Percentiles rank a stretch among this genome's conserved stretches.
Evolutionary conservation across 495 filamentous ascomycete genomes (phyloP).

Genomic region (Penicillium lagena): DNA sequence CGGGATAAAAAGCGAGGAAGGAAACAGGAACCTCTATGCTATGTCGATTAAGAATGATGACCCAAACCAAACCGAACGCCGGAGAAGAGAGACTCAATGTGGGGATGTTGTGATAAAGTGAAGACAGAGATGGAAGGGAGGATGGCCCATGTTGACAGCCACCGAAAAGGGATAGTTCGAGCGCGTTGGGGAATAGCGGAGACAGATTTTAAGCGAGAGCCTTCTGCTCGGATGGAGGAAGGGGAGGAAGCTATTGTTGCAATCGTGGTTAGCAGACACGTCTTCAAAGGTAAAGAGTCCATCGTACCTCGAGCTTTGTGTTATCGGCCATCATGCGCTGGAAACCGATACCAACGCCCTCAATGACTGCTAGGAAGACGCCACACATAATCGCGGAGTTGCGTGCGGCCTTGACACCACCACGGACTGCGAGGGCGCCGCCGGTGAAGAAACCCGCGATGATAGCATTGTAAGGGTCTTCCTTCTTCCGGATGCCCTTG

Average conservation of each 20-base stretch:
- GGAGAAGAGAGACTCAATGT: slow-evolving; percentile 38
- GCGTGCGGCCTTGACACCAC: slow-evolving; percentile 78
- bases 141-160: not conserved
- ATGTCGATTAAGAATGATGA: slow-evolving; percentile 34
- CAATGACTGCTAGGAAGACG: slow-evolving; percentile 91
- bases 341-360: slow-evolving; percentile 95
- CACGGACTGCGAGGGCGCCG: slow-evolving; percentile 82
- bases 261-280: too few relatives aligned
- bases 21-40: slow-evolving; percentile 31
- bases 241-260: slow-evolving; percentile 28
- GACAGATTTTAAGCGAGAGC: slow-evolving; percentile 30
- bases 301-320: slow-evolving; percentile 70
- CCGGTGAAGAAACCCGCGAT: slow-evolving; percentile 97
- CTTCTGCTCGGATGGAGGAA: slow-evolving; percentile 35
- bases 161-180: slow-evolving; percentile 5
- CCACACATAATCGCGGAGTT: slow-evolving; percentile 96
- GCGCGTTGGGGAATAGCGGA: not conserved
- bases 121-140: slow-evolving; percentile 1
- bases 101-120: slow-evolving; percentile 26
- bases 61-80: slow-evolving; percentile 33
- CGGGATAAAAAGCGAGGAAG: slow-evolving; percentile 18
- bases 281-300: too few relatives aligned
- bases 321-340: slow-evolving; percentile 93
- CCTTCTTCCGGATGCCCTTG: slow-evolving; percentile 91
- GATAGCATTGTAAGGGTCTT: slow-evolving; percentile 94